Base-by-base conservation (phyloP, 257 asterid genomes). In the Avicennia marina region DNA sequence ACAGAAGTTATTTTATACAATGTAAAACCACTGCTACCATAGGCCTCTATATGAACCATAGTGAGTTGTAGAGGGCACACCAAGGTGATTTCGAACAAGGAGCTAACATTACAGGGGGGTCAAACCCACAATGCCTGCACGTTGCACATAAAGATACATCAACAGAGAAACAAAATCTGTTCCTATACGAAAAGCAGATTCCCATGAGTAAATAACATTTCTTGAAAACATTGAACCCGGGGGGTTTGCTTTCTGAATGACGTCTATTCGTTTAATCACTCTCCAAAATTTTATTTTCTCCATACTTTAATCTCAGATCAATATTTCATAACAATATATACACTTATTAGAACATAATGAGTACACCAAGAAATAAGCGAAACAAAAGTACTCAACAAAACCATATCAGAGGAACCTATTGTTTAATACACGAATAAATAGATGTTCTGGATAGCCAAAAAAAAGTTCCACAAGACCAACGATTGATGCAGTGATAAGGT, bases 61-160 rank as follows among this genome's bases (percentile, higher is more conserved):
- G 26, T 44, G 29, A 45, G 64, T 43, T 29, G 18, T 53, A 53
- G 47, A 31, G 62, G 67, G 58, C 40, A 45, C 17, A 31, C 54
- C 62, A n/a, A n/a, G n/a, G 26, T 27, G 22, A 1, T 43, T 34
- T 40, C 10, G 11, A 38, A 26, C 22, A 24, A 65, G 71, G 42
- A 26, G 67, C 58, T 26, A 19, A 15, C 25, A 22, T 81, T 69
- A 83, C 69, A 66, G 58, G 36, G 95, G 95, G 60, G 97, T 89
- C 81, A 89, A 72, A 32, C 97, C 97, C 66, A 89, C 86, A 20
- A 89, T 84, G 13, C 97, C 83, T 77, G 79, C 76, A 68, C 7
- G 46, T 72, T 31, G 69, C 62, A 43, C 17, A 47, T 24, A 51
- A 17, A 59, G n/a, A n/a, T n/a, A n/a, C n/a, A n/a, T n/a, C n/a